Evolutionary conservation across 768 basidiomycete species (phyloP).

Genomic region (Dioszegia hungarica): DNA sequence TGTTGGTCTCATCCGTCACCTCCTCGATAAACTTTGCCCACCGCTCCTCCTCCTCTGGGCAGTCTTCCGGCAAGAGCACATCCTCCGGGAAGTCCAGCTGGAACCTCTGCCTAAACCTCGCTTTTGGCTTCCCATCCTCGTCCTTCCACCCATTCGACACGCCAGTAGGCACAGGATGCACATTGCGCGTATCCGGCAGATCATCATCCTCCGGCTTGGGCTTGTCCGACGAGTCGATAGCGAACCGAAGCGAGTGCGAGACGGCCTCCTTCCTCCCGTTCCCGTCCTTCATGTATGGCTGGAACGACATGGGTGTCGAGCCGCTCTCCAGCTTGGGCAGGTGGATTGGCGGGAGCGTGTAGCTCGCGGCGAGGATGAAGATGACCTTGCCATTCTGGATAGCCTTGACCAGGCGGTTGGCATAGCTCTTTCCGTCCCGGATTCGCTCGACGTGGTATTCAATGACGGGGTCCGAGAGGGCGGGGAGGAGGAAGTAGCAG

Average conservation of each 20-base stretch:
- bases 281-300: background rate
- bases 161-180: background rate
- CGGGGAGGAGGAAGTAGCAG: constrained; percentile 46
- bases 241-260: constrained; percentile 27
- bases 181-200: background rate
- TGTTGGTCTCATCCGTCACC: constrained; percentile 8
- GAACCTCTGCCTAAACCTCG: constrained; percentile 11
- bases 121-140: background rate
- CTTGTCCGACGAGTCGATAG: constrained; percentile 7
- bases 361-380: constrained; percentile 43
- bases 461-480: constrained; percentile 27
- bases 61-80: constrained; percentile 35
- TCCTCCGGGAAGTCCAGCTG: constrained; percentile 25
- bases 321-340: constrained; percentile 9
- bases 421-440: constrained; percentile 41
- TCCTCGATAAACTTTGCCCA: constrained; percentile 32
- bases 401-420: constrained; percentile 41
- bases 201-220: background rate
- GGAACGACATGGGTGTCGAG: constrained; percentile 12
- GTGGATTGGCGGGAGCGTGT: constrained; percentile 29
- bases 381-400: constrained; percentile 40
- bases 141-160: constrained; percentile 1
- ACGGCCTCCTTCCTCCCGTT: constrained; percentile 2
- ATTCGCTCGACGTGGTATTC: constrained; percentile 41
- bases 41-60: constrained; percentile 38